phyloP scores from a whole-genome alignment of 1,139 yeast genomes.

The Yamadazyma buinensis region DNA sequence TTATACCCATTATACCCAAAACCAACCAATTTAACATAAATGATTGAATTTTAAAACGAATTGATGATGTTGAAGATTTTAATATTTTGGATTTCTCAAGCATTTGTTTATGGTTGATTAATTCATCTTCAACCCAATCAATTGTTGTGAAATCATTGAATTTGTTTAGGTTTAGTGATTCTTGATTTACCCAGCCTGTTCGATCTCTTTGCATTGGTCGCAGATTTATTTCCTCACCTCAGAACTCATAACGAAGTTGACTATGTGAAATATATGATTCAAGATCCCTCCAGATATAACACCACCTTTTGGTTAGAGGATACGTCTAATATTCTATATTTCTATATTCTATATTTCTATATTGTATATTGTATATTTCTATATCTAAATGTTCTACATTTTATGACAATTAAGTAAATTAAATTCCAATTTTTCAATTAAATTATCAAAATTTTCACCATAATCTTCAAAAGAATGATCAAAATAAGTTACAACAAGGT shows the following conservation, averaged over 20 bases:
- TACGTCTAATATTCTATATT: too few relatives aligned
- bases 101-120: conserved; percentile 47
- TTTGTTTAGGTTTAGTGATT: conserved; percentile 31
- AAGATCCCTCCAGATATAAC: too few relatives aligned
- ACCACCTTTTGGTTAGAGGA: too few relatives aligned
- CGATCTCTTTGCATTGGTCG: too few relatives aligned
- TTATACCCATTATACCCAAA: conserved; percentile 67
- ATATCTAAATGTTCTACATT: neutral
- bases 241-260: neutral
- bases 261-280: too few relatives aligned
- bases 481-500: conserved; percentile 29
- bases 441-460: conserved; percentile 19
- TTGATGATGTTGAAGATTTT: conserved; percentile 13
- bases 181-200: conserved; percentile 33
- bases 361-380: too few relatives aligned
- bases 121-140: conserved; percentile 84
- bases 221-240: neutral
- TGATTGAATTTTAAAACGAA: conserved; percentile 31
- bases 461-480: conserved; percentile 16
- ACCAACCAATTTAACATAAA: conserved; percentile 72
- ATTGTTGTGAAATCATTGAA: conserved; percentile 65
- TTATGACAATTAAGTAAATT: too few relatives aligned
- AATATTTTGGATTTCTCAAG: conserved; percentile 19
- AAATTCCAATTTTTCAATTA: conserved; percentile 17
- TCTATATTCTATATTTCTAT: too few relatives aligned